These are phyloP conservation scores for Sarcomyxa edulis DNA, from an alignment of 768 basidiomycete genomes.

Conservation along the genomic window DNA sequence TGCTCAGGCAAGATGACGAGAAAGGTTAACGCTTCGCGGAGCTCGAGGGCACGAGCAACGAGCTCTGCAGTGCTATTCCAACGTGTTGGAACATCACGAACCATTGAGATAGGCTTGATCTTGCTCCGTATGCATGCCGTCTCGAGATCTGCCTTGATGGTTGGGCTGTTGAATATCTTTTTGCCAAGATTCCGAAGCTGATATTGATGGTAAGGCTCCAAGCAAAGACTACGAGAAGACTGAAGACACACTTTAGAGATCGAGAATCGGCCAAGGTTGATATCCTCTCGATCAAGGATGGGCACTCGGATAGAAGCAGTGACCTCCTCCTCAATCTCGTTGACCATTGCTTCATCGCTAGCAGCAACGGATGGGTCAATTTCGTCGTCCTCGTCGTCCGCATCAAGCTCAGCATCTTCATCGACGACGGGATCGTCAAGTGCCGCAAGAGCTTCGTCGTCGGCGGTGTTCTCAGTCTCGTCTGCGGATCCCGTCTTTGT, in stretches of 20 bases:
- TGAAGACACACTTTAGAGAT: slow-evolving; percentile 1
- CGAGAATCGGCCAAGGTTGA: neutral
- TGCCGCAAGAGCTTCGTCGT: no score
- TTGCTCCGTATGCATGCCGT: neutral
- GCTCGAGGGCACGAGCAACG: slow-evolving; percentile 15
- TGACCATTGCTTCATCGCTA: slow-evolving; percentile 12
- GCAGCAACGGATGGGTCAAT: slow-evolving; percentile 14
- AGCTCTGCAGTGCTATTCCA: slow-evolving; percentile 31
- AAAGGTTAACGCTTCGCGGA: neutral
- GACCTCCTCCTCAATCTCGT: neutral
- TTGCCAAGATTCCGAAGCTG: slow-evolving; percentile 4
- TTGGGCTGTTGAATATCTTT: neutral
- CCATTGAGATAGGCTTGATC: slow-evolving; percentile 11
- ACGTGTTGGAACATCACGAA: slow-evolving; percentile 23
- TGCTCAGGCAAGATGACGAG: neutral
- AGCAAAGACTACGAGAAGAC: neutral
- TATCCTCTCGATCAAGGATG: neutral
- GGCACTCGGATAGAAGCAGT: no score
- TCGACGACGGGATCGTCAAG: slow-evolving; percentile 4
- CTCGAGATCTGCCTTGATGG: neutral
- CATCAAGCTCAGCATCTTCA: slow-evolving; percentile 4
- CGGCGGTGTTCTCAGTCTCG: no score
- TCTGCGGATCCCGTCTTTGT: no score
- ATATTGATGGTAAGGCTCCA: neutral
- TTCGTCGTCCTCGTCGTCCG: slow-evolving; percentile 13